These are phyloP conservation scores for Dactylonectria estremocensis DNA, from an alignment of 2,329 filamentous ascomycete species.

Conservation along the genomic window DNA sequence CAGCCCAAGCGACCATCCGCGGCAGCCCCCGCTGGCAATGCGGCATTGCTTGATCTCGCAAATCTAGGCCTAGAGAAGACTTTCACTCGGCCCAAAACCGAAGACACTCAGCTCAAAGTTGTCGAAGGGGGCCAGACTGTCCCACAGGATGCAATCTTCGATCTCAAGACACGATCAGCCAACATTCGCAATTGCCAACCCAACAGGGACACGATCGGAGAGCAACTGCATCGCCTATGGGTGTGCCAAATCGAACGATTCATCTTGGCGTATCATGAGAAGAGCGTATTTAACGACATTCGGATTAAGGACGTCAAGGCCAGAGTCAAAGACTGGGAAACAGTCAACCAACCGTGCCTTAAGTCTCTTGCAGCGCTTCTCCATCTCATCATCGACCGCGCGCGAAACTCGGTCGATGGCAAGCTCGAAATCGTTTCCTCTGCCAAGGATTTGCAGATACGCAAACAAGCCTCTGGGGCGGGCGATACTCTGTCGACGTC, in stretches of 20 bases:
- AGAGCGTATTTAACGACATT: slow-evolving; percentile 56
- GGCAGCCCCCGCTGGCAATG: not conserved
- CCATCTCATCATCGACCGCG: slow-evolving; percentile 36
- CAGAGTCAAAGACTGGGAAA: slow-evolving; percentile 56
- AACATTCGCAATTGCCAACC: slow-evolving; percentile 6
- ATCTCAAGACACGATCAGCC: slow-evolving; percentile 61
- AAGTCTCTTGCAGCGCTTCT: slow-evolving; percentile 48
- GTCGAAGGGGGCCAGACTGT: slow-evolving; percentile 45
- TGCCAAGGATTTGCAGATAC: slow-evolving; percentile 38
- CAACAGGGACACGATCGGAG: slow-evolving; percentile 45
- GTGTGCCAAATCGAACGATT: slow-evolving; percentile 57
- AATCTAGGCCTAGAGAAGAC: slow-evolving; percentile 23
- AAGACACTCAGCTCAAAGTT: slow-evolving; percentile 28
- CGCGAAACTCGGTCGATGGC: slow-evolving; percentile 23
- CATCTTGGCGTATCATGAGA: slow-evolving; percentile 58
- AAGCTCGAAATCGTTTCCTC: slow-evolving; percentile 46
- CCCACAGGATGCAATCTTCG: slow-evolving; percentile 56
- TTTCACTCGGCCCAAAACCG: not conserved
- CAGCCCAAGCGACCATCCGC: not conserved
- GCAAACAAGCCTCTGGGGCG: slow-evolving; percentile 41
- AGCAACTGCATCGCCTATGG: slow-evolving; percentile 62
- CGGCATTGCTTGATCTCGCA: slow-evolving; percentile 19
- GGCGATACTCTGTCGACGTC: slow-evolving; percentile 43
- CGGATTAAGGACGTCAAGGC: slow-evolving; percentile 51
- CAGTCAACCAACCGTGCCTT: slow-evolving; percentile 49